Evolutionary conservation across 2,329 filamentous ascomycete genomes (phyloP), one percentile per base, ranked within the genome.

Genomic region (Rugonectria rugulosa): DNA sequence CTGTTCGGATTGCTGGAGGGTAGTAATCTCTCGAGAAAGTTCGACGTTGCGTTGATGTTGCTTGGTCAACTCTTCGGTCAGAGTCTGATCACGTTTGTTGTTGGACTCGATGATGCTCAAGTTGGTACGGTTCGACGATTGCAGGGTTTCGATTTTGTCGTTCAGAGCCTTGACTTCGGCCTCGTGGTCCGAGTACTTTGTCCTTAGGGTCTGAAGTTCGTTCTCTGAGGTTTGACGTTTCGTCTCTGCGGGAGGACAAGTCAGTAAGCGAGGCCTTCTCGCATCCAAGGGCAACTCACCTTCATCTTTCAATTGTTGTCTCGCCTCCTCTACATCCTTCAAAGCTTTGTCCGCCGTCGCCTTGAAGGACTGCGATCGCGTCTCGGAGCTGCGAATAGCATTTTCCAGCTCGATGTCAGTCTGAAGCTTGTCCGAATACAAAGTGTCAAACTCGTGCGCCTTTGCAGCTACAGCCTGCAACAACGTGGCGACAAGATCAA

Each of bases 371-470:
- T 94, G 91, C 62, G 88, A 88, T 74, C 92, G 90, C 20, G 89
- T 87, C 71, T 98, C 94, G 56, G 89, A 88, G 62, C 85, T 90
- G 66, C 92, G 88, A 42, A 97, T 88, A 15, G 89, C 89, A 73
- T 92, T 95, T 73, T 99, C 95, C 7, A 98, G 84, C 78, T 98
- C 93, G 38, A 99, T 95, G 68, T 97, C 92, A 40, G 91, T 80
- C 64, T 91, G 88, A 38, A 97, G 82, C 77, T 97, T 98, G 62
- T 96, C 91, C 9, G 94, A 88, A 66, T 89, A 91, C 34, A 97
- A 77, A 32, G 87, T 84, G 70, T 97, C 92, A 67, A 86, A 88
- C 68, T 97, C 92, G 67, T 88, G 90, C 29, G 91, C 92, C 73
- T 95, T 97, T 24, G 80, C 78, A 20, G 88, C 84, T 48, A 98